Evolutionary conservation across 768 basidiomycete genomes (phyloP).

Genomic region (Trametes meyenii): DNA sequence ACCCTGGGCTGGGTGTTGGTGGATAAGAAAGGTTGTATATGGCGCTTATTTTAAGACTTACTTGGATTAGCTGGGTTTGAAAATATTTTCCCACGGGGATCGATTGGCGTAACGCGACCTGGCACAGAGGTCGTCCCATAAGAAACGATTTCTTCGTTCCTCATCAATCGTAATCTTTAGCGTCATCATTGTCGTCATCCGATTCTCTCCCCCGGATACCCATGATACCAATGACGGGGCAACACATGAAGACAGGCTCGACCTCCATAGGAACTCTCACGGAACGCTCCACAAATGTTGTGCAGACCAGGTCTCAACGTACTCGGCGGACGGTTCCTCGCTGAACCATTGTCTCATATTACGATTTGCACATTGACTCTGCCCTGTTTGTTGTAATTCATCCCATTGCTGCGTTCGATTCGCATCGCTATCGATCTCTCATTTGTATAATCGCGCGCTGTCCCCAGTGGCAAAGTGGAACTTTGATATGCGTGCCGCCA

Average conservation of each 20-base stretch:
- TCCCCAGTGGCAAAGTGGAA: too few relatives aligned
- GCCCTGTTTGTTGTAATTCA: slow-evolving; percentile 7
- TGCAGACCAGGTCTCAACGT: slow-evolving; percentile 20
- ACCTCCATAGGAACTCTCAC: slow-evolving; percentile 35
- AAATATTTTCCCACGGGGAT: too few relatives aligned
- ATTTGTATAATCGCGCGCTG: too few relatives aligned
- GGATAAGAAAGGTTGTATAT: too few relatives aligned
- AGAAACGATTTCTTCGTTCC: too few relatives aligned
- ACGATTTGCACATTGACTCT: not conserved
- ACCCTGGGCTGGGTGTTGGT: too few relatives aligned
- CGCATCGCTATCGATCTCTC: slow-evolving; percentile 3
- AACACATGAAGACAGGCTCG: slow-evolving; percentile 26
- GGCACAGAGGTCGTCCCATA: too few relatives aligned
- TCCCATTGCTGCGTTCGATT: slow-evolving; percentile 6
- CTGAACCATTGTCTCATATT: not conserved
- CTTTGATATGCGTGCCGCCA: too few relatives aligned
- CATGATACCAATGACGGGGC: slow-evolving; percentile 25
- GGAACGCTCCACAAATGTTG: slow-evolving; percentile 39
- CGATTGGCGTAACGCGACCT: too few relatives aligned
- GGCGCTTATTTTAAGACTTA: too few relatives aligned
- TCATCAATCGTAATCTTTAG: too few relatives aligned
- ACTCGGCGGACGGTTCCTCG: slow-evolving; percentile 21
- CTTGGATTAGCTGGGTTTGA: too few relatives aligned
- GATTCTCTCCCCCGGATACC: slow-evolving; percentile 10
- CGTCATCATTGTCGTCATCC: slow-evolving; percentile 43